phyloP scores from a whole-genome alignment of 225 moss, liverwort and hornwort genomes.

The Sphagnum tenellum region DNA sequence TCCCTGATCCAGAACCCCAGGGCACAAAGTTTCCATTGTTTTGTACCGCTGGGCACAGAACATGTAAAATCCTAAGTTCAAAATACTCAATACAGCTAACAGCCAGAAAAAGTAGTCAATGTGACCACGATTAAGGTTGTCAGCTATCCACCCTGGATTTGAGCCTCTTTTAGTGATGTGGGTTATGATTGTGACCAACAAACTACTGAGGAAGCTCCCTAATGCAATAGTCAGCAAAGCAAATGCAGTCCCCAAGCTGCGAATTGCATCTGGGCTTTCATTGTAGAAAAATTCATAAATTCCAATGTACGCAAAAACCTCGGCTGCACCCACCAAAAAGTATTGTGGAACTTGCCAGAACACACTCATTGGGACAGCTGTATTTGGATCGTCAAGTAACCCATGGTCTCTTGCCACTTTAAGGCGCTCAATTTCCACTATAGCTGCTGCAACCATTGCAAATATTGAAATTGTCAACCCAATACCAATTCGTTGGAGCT shows the following conservation, averaged over 20 bases:
- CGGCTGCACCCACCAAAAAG: slow-evolving; percentile 36
- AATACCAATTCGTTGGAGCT: slow-evolving; percentile 44
- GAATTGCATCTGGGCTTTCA: slow-evolving; percentile 81
- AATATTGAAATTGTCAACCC: slow-evolving; percentile 41
- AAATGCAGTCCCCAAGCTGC: slow-evolving; percentile 59
- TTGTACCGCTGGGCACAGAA: slow-evolving; percentile 63
- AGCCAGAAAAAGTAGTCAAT: slow-evolving; percentile 93
- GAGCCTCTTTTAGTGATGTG: slow-evolving; percentile 36
- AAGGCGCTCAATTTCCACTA: slow-evolving; percentile 32
- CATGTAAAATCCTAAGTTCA: slow-evolving; percentile 54
- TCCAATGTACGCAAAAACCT: slow-evolving; percentile 44
- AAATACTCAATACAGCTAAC: slow-evolving; percentile 48
- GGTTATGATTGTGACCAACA: slow-evolving; percentile 60
- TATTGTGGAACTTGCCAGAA: slow-evolving; percentile 59
- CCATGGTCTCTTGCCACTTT: slow-evolving; percentile 33
- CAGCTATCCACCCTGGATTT: slow-evolving; percentile 72
- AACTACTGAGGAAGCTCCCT: slow-evolving; percentile 65
- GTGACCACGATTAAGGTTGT: slow-evolving; percentile 72
- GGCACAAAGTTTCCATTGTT: slow-evolving; percentile 16
- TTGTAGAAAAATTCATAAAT: slow-evolving; percentile 88
- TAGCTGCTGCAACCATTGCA: slow-evolving; percentile 39
- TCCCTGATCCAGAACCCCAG: no score
- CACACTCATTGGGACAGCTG: slow-evolving; percentile 36
- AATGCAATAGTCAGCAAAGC: slow-evolving; percentile 70
- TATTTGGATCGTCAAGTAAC: slow-evolving; percentile 24